phyloP scores from a whole-genome alignment of 2,329 filamentous ascomycete genomes.

The Exophiala alcalophila region DNA sequence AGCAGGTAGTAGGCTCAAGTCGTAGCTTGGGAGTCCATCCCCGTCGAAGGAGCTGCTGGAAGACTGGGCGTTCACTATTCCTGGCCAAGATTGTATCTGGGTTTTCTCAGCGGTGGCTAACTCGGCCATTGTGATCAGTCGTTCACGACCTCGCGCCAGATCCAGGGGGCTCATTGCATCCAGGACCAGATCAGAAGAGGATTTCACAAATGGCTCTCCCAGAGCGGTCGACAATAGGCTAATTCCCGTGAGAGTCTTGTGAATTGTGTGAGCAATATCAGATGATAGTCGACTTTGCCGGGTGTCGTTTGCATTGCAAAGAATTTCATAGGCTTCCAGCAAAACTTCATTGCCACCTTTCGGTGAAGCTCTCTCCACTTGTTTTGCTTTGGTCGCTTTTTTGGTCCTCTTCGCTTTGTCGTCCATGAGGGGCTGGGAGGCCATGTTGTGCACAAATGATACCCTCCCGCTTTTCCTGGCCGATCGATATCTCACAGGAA shows the following conservation, averaged over 20 bases:
- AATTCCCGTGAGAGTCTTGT: constrained; percentile 25
- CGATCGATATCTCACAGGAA: constrained; percentile 57
- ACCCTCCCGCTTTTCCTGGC: constrained; percentile 51
- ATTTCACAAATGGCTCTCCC: constrained; percentile 21
- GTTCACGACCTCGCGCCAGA: constrained; percentile 18
- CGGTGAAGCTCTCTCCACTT: not conserved
- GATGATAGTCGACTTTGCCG: constrained; percentile 15
- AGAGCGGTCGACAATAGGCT: constrained; percentile 28
- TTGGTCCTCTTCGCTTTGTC: not conserved
- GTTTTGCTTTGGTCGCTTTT: constrained; percentile 1
- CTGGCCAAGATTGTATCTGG: constrained; percentile 13
- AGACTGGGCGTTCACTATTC: constrained; percentile 1
- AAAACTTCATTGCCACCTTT: constrained; percentile 18
- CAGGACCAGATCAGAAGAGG: constrained; percentile 23
- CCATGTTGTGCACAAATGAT: constrained; percentile 22
- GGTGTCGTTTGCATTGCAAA: constrained; percentile 9
- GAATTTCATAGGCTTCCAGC: constrained; percentile 18
- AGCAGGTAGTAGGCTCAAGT: constrained; percentile 78
- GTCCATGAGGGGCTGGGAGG: not conserved
- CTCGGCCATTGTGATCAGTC: constrained; percentile 14
- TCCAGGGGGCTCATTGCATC: constrained; percentile 24
- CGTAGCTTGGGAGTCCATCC: constrained; percentile 63
- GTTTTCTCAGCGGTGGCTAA: constrained; percentile 12
- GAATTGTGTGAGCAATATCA: constrained; percentile 22
- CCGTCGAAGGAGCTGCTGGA: constrained; percentile 3